Percentiles rank a stretch among this genome's conserved stretches.
phyloP scores from a whole-genome alignment of 768 basidiomycete species.

The Trametopsis cervina region DNA sequence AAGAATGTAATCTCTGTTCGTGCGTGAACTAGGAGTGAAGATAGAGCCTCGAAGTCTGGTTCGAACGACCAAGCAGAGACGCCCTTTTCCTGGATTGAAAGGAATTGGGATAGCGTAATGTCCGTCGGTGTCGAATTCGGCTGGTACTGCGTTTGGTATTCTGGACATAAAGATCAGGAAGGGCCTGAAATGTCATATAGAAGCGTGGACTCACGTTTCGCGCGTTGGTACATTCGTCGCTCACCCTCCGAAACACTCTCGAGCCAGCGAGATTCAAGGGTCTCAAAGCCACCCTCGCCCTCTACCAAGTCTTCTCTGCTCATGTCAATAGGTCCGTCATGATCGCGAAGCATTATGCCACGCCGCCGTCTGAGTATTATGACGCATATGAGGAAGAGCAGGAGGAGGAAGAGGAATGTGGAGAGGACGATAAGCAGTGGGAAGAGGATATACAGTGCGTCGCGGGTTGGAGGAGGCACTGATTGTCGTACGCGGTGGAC shows the following conservation, averaged over 20 bases:
- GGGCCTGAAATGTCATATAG: conserved; percentile 8
- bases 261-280: conserved; percentile 89
- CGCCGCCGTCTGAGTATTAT: conserved; percentile 74
- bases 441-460: conserved; percentile 80
- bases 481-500: background rate
- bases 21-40: conserved; percentile 87
- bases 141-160: conserved; percentile 80
- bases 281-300: conserved; percentile 90
- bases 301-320: conserved; percentile 85
- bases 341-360: conserved; percentile 75
- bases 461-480: conserved; percentile 29
- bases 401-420: conserved; percentile 86
- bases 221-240: conserved; percentile 68
- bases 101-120: conserved; percentile 96
- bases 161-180: conserved; percentile 30
- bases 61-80: conserved; percentile 99
- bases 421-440: conserved; percentile 92
- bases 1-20: conserved; percentile 98
- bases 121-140: conserved; percentile 97
- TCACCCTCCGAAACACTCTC: conserved; percentile 67
- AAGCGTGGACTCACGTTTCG: conserved; percentile 61
- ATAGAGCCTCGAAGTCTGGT: conserved; percentile 94
- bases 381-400: conserved; percentile 87
- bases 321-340: conserved; percentile 91
- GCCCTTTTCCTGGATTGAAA: conserved; percentile 98